Conservation (phyloP, 345 rosid genomes). For the Eucalyptus sp. region DNA sequence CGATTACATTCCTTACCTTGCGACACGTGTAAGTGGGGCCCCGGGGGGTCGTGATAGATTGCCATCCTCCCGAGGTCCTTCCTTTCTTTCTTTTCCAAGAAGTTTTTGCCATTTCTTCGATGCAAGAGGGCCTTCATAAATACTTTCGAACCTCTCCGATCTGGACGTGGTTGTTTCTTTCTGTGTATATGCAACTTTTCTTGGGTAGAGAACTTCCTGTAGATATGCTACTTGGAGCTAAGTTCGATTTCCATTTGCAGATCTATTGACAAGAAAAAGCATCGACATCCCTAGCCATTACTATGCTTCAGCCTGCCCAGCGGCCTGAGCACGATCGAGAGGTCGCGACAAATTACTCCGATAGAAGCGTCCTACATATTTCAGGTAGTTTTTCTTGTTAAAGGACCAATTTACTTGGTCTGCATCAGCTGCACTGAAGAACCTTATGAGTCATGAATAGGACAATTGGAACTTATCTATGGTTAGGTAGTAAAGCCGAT, state of each 20-base stretch:
- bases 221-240: background rate
- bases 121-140: background rate
- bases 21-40: no score
- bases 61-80: no score
- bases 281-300: background rate
- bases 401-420: constrained; percentile 94
- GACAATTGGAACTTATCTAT: constrained; percentile 37
- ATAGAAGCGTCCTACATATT: background rate
- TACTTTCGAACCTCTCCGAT: background rate
- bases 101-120: no score
- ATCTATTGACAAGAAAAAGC: background rate
- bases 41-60: no score
- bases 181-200: no score
- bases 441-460: constrained; percentile 73
- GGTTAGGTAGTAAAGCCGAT: no score
- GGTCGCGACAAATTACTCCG: no score
- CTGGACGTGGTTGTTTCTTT: background rate
- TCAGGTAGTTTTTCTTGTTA: constrained; percentile 93
- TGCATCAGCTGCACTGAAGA: constrained; percentile 98
- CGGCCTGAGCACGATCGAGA: no score
- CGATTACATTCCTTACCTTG: background rate
- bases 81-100: no score
- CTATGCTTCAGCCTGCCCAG: background rate
- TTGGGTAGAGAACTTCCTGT: no score
- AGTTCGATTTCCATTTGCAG: background rate